phyloP scores from a whole-genome alignment of 1,284 basidiomycete species.

The Leccinum pallidistipes region DNA sequence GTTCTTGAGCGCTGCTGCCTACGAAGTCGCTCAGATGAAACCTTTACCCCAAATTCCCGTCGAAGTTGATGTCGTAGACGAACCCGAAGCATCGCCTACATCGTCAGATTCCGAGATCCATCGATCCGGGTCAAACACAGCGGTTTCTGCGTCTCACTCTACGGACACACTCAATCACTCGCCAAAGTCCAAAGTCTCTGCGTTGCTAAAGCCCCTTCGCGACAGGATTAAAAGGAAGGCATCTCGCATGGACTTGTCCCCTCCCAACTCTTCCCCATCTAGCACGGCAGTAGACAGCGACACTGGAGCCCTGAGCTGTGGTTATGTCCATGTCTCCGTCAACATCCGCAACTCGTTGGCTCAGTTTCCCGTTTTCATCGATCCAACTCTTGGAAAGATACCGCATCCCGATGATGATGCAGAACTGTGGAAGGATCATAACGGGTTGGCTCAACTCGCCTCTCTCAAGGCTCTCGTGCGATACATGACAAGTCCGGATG shows the following conservation, averaged over 20 bases:
- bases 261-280: slow-evolving; percentile 14
- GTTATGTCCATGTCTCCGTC: slow-evolving; percentile 27
- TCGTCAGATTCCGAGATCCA: slow-evolving; percentile 2
- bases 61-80: slow-evolving; percentile 3
- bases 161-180: neutral
- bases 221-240: slow-evolving; percentile 6
- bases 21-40: slow-evolving; percentile 31
- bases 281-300: slow-evolving; percentile 23
- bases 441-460: slow-evolving; percentile 32
- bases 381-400: slow-evolving; percentile 11
- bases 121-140: neutral
- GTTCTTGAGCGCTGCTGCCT: slow-evolving; percentile 26
- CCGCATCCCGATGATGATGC: slow-evolving; percentile 31
- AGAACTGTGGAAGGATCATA: slow-evolving; percentile 31
- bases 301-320: slow-evolving; percentile 12
- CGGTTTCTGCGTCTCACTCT: neutral
- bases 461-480: slow-evolving; percentile 47
- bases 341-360: slow-evolving; percentile 31
- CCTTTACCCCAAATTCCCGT: slow-evolving; percentile 28
- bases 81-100: slow-evolving; percentile 1
- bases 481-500: slow-evolving; percentile 46
- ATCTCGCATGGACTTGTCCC: slow-evolving; percentile 10
- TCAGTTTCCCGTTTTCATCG: slow-evolving; percentile 31
- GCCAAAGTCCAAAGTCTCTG: slow-evolving; percentile 15
- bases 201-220: slow-evolving; percentile 22